Percentiles rank a stretch among this genome's conserved stretches.
Conservation (phyloP, 495 filamentous ascomycete genomes). For the Cercophora newfieldiana region DNA sequence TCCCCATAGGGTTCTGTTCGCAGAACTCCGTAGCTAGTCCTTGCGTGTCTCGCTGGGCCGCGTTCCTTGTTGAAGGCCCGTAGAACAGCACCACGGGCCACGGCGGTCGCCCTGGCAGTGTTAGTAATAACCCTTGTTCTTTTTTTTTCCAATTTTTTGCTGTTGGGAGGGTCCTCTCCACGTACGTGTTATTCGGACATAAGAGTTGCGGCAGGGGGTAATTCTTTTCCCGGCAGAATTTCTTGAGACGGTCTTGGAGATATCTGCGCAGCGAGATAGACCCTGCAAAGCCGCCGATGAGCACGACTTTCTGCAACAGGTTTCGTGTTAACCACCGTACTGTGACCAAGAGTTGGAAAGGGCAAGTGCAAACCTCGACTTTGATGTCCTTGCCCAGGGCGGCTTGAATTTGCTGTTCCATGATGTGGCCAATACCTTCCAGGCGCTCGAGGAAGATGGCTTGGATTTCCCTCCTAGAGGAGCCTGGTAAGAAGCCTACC, state of each 20-base stretch:
- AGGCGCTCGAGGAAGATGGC: constrained; percentile 15
- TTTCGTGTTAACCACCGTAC: too few relatives aligned
- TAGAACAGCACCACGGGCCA: constrained; percentile 34
- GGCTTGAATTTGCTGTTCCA: constrained; percentile 14
- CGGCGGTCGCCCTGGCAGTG: constrained; percentile 27
- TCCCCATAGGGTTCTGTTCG: constrained; percentile 21
- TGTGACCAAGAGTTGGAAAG: too few relatives aligned
- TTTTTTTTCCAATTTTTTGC: too few relatives aligned
- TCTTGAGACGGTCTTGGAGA: constrained; percentile 14
- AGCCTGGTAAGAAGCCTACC: background rate
- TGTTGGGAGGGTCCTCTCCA: background rate
- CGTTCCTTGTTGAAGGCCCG: constrained; percentile 27
- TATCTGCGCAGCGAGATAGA: constrained; percentile 27
- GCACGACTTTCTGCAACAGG: constrained; percentile 37
- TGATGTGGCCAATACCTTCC: constrained; percentile 7
- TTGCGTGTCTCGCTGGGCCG: constrained; percentile 24
- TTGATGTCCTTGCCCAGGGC: constrained; percentile 11
- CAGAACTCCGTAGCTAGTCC: constrained; percentile 36
- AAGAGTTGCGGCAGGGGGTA: background rate
- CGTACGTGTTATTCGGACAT: background rate
- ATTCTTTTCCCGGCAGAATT: background rate
- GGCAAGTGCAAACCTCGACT: too few relatives aligned
- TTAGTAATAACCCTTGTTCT: too few relatives aligned
- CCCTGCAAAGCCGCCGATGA: constrained; percentile 35
- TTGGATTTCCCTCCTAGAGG: constrained; percentile 1